phyloP scores from a whole-genome alignment of 139 green algal genomes.

The Coccomyxa sp. region DNA sequence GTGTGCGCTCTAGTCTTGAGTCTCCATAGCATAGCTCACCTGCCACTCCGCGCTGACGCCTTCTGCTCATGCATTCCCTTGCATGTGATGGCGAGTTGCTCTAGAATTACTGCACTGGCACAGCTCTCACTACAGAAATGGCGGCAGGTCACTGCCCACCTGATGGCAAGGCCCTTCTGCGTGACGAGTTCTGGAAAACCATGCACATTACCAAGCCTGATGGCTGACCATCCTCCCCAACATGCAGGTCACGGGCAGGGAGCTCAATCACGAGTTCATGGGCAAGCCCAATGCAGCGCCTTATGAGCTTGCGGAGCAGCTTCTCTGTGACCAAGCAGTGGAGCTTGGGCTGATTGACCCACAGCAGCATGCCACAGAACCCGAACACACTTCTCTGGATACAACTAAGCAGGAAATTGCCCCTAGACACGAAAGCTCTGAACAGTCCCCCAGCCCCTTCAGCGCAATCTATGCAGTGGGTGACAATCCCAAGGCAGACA shows the following conservation, averaged over 20 bases:
- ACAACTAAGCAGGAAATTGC: slow-evolving; percentile 5
- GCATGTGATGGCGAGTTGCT: not conserved
- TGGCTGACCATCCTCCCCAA: too few species aligned
- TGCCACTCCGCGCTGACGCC: not conserved
- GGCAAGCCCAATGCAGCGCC: not conserved
- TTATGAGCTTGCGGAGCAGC: not conserved
- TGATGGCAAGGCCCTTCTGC: too few species aligned
- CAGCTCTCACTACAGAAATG: too few species aligned
- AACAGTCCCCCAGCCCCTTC: too few species aligned
- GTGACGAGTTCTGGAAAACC: too few species aligned
- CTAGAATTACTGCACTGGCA: not conserved
- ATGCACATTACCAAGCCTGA: too few species aligned
- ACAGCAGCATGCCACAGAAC: not conserved
- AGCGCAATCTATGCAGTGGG: slow-evolving; percentile 68
- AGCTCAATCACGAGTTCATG: not conserved
- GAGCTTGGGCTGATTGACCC: not conserved
- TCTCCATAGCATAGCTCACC: slow-evolving; percentile 5
- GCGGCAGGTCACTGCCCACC: too few species aligned
- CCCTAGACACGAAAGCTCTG: too few species aligned
- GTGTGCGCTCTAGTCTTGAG: not conserved
- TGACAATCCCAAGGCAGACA: slow-evolving; percentile 77
- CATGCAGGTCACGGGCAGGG: not conserved
- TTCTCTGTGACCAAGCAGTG: not conserved
- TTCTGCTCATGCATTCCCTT: not conserved
- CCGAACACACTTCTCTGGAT: not conserved